Percentiles rank a stretch among this genome's conserved stretches.
phyloP scores from a whole-genome alignment of 768 basidiomycete species.

The Tephrocybe sp. region DNA sequence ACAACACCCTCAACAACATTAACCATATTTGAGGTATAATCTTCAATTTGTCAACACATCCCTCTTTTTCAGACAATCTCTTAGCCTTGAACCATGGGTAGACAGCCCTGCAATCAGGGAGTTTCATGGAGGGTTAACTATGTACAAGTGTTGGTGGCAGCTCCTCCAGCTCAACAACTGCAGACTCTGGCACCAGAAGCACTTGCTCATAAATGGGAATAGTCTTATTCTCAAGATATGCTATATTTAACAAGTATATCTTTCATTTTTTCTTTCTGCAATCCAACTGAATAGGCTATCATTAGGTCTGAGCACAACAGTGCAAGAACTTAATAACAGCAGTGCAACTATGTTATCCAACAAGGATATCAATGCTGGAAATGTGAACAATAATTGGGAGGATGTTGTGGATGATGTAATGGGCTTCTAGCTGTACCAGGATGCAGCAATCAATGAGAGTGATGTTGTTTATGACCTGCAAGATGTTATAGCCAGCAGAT shows the following conservation, averaged over 20 bases:
- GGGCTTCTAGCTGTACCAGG: not conserved
- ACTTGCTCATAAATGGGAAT: not conserved
- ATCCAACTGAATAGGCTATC: not conserved
- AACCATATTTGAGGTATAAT: too few relatives aligned
- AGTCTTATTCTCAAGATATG: not conserved
- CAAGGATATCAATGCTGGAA: not conserved
- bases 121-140: not conserved
- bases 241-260: not conserved
- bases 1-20: too few relatives aligned
- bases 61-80: too few relatives aligned
- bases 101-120: not conserved
- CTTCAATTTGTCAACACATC: too few relatives aligned
- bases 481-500: not conserved
- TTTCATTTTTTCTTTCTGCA: not conserved
- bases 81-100: too few relatives aligned
- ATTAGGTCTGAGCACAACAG: not conserved
- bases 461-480: not conserved
- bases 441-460: not conserved
- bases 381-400: not conserved
- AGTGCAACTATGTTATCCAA: not conserved
- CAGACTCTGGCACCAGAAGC: not conserved
- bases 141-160: not conserved
- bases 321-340: not conserved
- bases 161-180: too few relatives aligned
- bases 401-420: not conserved